Conservation (phyloP, 1,284 basidiomycete species). For the Inonotus hispidus region DNA sequence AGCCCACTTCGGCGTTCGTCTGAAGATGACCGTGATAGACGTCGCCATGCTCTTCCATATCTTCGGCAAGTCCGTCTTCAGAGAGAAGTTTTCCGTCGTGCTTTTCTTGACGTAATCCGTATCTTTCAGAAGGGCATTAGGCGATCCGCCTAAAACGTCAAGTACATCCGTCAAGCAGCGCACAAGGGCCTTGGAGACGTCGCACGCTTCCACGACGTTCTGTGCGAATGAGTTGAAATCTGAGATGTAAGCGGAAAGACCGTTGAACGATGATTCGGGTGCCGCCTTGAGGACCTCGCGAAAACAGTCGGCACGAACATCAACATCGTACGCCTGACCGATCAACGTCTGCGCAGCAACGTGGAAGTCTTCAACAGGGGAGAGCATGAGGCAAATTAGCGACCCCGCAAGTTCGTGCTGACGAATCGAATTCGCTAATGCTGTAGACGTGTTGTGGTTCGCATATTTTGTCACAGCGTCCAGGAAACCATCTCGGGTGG, state of each 20-base stretch:
- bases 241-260: constrained; percentile 60
- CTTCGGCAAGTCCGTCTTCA: constrained; percentile 52
- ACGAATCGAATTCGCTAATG: constrained; percentile 48
- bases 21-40: constrained; percentile 79
- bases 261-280: constrained; percentile 61
- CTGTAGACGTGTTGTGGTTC: constrained; percentile 47
- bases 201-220: constrained; percentile 77
- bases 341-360: constrained; percentile 69
- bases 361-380: constrained; percentile 72
- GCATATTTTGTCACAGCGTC: constrained; percentile 57
- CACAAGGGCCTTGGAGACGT: constrained; percentile 80
- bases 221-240: constrained; percentile 61
- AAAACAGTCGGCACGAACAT: constrained; percentile 82
- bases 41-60: constrained; percentile 83
- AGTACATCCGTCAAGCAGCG: constrained; percentile 88
- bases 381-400: constrained; percentile 68
- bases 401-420: constrained; percentile 48
- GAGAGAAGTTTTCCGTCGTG: constrained; percentile 34
- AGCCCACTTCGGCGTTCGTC: constrained; percentile 78
- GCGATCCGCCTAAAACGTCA: constrained; percentile 74
- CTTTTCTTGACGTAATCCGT: constrained; percentile 46
- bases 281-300: constrained; percentile 65
- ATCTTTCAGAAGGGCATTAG: constrained; percentile 64
- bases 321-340: constrained; percentile 79
- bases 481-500: constrained; percentile 58